Evolutionary conservation across 2,329 filamentous ascomycete genomes (phyloP).

Genomic region (Arthrobotrys sphaeroides): DNA sequence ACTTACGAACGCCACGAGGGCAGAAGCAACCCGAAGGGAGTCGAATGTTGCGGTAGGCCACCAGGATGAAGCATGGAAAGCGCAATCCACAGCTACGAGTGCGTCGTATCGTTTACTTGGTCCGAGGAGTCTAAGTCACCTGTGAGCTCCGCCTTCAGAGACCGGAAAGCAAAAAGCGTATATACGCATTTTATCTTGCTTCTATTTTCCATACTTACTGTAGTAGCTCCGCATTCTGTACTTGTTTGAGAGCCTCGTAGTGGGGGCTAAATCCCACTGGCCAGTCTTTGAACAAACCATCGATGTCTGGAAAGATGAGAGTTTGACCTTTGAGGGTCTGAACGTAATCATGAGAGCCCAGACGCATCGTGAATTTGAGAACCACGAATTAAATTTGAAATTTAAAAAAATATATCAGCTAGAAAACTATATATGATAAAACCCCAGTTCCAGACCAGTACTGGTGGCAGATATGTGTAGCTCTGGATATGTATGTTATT

Average conservation of each 20-base stretch:
- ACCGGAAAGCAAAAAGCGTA: too few species aligned
- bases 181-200: background rate
- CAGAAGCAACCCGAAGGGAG: constrained; percentile 20
- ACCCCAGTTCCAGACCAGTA: too few species aligned
- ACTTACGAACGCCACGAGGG: constrained; percentile 42
- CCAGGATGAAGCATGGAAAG: constrained; percentile 25
- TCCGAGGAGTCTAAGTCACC: background rate
- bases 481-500: too few species aligned
- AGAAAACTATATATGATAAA: background rate
- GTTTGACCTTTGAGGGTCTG: constrained; percentile 53
- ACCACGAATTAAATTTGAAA: too few species aligned
- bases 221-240: constrained; percentile 33
- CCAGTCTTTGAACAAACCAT: constrained; percentile 41
- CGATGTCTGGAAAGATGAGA: constrained; percentile 50
- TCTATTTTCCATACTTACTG: constrained; percentile 12
- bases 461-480: too few species aligned
- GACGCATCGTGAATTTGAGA: background rate
- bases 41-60: constrained; percentile 43
- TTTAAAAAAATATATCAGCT: background rate
- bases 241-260: constrained; percentile 22
- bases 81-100: constrained; percentile 13
- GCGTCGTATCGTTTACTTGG: constrained; percentile 25
- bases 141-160: background rate
- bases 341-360: constrained; percentile 54
- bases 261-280: constrained; percentile 38